Percentiles rank a stretch among this genome's conserved stretches.
phyloP scores from a whole-genome alignment of 108 stramenopile species.

The Cyclotella sp. region DNA sequence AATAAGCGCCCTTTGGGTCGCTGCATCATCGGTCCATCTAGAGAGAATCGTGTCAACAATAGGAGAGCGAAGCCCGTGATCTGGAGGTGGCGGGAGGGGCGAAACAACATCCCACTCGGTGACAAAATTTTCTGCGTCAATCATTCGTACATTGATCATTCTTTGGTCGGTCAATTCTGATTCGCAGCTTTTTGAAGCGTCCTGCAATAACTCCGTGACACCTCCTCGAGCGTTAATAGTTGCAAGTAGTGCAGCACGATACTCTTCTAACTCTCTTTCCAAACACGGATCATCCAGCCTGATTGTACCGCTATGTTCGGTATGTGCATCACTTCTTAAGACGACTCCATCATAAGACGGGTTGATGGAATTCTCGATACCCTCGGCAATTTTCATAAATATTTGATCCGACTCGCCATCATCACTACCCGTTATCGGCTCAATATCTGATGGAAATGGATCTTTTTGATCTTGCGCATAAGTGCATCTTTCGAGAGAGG shows the following conservation, averaged over 20 bases:
- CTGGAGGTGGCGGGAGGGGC: slow-evolving; percentile 84
- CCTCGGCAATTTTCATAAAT: slow-evolving; percentile 46
- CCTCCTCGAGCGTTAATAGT: slow-evolving; percentile 16
- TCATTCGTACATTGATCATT: slow-evolving; percentile 78
- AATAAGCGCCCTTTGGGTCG: slow-evolving; percentile 68
- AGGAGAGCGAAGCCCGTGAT: slow-evolving; percentile 79
- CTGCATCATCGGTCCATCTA: slow-evolving; percentile 72
- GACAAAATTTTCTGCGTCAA: slow-evolving; percentile 83
- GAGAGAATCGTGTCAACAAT: slow-evolving; percentile 74
- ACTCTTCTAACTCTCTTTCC: slow-evolving; percentile 52
- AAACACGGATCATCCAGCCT: slow-evolving; percentile 43
- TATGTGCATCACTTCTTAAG: slow-evolving; percentile 12
- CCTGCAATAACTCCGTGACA: neutral
- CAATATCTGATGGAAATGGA: slow-evolving; percentile 50
- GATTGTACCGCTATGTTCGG: slow-evolving; percentile 5
- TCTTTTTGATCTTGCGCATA: slow-evolving; percentile 13
- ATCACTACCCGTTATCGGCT: slow-evolving; percentile 39
- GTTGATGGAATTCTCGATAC: slow-evolving; percentile 44
- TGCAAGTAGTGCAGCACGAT: slow-evolving; percentile 37
- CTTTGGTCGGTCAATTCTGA: slow-evolving; percentile 48
- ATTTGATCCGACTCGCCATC: slow-evolving; percentile 24
- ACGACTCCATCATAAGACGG: slow-evolving; percentile 24
- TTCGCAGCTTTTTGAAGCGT: slow-evolving; percentile 32
- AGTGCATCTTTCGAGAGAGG: slow-evolving; percentile 33
- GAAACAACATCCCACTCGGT: slow-evolving; percentile 80